Percentiles rank a stretch among this genome's conserved stretches.
These are phyloP conservation scores for Ogataea glucozyma DNA, from an alignment of 805 yeast species.

Conservation along the genomic window DNA sequence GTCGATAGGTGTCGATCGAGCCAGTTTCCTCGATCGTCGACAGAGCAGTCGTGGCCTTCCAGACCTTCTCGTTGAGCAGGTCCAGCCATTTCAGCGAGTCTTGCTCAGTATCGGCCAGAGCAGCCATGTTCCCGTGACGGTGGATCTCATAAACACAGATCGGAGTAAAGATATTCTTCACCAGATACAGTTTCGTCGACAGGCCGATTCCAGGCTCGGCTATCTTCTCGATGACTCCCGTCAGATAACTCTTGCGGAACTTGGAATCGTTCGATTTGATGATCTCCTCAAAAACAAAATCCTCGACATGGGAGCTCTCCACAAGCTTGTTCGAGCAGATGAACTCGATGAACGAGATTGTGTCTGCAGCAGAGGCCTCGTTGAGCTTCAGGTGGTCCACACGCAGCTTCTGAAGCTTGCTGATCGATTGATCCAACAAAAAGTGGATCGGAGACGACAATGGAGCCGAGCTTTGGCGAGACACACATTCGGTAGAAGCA, in stretches of 20 bases:
- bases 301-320: constrained; percentile 50
- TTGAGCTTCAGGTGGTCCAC: constrained; percentile 30
- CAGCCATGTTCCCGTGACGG: constrained; percentile 38
- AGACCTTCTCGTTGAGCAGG: constrained; percentile 60
- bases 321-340: constrained; percentile 48
- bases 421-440: constrained; percentile 69
- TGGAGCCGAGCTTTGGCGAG: constrained; percentile 42
- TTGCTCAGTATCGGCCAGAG: constrained; percentile 20
- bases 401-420: constrained; percentile 55
- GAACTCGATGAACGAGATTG: constrained; percentile 44
- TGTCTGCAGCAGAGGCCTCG: constrained; percentile 30
- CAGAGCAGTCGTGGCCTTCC: constrained; percentile 65
- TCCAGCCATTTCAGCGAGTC: constrained; percentile 61
- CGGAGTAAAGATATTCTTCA: constrained; percentile 64
- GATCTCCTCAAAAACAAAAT: constrained; percentile 56
- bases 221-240: constrained; percentile 50
- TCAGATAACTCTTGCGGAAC: constrained; percentile 52
- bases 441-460: constrained; percentile 63
- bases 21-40: constrained; percentile 60
- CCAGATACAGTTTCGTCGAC: constrained; percentile 60
- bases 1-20: constrained; percentile 68
- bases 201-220: constrained; percentile 45
- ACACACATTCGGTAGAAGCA: constrained; percentile 44
- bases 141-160: constrained; percentile 63
- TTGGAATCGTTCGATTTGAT: constrained; percentile 51